Base-by-base conservation (phyloP, 495 filamentous ascomycete species). In the Lasiosphaeria miniovina region DNA sequence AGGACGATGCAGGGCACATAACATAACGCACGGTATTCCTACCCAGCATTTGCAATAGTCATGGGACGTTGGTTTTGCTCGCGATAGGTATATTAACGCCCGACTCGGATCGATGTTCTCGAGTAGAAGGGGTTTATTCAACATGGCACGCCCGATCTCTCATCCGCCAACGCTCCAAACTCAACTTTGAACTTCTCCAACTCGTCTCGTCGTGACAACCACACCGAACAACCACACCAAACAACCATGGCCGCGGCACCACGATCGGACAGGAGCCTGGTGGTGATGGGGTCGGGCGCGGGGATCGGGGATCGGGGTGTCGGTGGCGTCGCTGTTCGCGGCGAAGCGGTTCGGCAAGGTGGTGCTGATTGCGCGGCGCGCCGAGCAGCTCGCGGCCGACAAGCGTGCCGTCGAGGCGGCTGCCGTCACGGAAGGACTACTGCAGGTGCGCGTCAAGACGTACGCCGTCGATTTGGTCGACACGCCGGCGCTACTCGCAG, bases 271-370 rank as follows among this genome's bases (percentile, higher is more conserved):
- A 51, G 32, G 32, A 62, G 65, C 32, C 55, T 75, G 38, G 53
- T 75, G 15, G 61, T 78, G 36, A 67, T 80, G 58, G 77, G 77
- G 57, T 67, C 72, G 14, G 77, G 75, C 8, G 72, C 75, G 3
- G 75, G 77, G 40, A 76, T 80, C 51, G 75, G 75, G 77, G 40
- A 76, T 80, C 51, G 75, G 75, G 36, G 63, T 67, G 49, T 56
- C 70, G 40, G 64, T 71, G 4, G 62, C 74, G n/a, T 36, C 65
- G 0, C 57, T 69, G 24, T 80, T 78, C 62, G 71, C 75, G 34
- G 52, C 63, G 12, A 66, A 73, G 36, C 63, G 71, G 36, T 77
- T 72, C 62, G 63, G 61, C 46, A 75, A 72, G 46, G 65, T 78
- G 4, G 69, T 71, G 32, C 66, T 78, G 14, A 61, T 80, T 34